A percentile compares a stretch with the other conserved stretches of the same genome.
Evolutionary conservation across 176 grass and related monocot species (phyloP).

Genomic region (Themeda triandra): DNA sequence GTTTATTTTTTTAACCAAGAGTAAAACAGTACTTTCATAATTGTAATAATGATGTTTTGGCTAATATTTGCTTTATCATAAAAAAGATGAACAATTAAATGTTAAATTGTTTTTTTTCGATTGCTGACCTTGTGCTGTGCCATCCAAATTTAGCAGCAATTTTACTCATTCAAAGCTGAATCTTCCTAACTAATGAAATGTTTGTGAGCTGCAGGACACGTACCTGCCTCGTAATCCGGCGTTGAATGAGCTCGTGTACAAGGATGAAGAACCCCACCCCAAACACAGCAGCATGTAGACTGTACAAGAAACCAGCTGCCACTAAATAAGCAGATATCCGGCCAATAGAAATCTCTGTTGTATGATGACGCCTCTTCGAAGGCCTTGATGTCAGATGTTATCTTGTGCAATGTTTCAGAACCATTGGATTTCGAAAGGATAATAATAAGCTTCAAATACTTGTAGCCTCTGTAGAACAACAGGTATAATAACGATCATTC

Average conservation of each 20-base stretch:
- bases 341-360: neutral
- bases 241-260: constrained; percentile 55
- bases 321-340: constrained; percentile 18
- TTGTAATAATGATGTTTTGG: too few relatives aligned
- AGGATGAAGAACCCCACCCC: constrained; percentile 16
- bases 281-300: constrained; percentile 40
- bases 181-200: neutral
- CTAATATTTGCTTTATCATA: too few relatives aligned
- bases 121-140: neutral
- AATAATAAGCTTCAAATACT: neutral
- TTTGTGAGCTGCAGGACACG: constrained; percentile 42
- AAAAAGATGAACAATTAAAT: too few relatives aligned
- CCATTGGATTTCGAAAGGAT: neutral
- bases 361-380: neutral
- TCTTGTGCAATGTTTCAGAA: neutral
- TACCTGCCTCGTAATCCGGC: constrained; percentile 65
- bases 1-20: too few relatives aligned
- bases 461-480: neutral
- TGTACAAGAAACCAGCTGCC: neutral
- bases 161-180: neutral
- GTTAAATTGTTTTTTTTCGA: neutral
- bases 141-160: neutral
- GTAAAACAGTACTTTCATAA: too few relatives aligned
- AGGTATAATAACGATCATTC: neutral
- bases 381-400: too few relatives aligned